A percentile compares a stretch with the other conserved stretches of the same genome.
Evolutionary conservation across 306 rosid species (phyloP).

Genomic region (Citrullus mucosospermus): DNA sequence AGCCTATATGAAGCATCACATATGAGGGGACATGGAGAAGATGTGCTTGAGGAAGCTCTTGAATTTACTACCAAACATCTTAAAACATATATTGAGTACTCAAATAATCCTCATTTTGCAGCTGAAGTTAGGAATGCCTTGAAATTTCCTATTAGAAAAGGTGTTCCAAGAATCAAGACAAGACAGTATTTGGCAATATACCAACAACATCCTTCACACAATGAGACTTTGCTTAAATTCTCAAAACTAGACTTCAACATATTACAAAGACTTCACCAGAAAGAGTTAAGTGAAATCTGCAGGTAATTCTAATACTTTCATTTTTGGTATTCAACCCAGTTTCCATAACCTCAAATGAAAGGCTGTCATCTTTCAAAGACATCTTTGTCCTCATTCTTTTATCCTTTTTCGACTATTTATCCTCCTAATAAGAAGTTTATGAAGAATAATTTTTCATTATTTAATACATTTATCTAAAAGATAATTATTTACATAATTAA

Average conservation of each 20-base stretch:
- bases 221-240: constrained; percentile 15
- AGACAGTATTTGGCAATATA: constrained; percentile 21
- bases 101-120: not conserved
- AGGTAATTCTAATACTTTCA: not conserved
- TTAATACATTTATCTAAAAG: no score
- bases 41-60: constrained; percentile 36
- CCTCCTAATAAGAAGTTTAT: no score
- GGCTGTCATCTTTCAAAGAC: no score
- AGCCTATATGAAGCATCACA: constrained; percentile 42
- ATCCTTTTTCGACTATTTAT: no score
- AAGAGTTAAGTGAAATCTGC: constrained; percentile 17
- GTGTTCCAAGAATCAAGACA: constrained; percentile 23
- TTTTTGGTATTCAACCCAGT: no score
- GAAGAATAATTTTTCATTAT: no score
- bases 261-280: constrained; percentile 25
- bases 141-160: constrained; percentile 16
- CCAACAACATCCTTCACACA: constrained; percentile 19
- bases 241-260: constrained; percentile 38
- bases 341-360: no score
- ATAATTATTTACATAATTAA: no score
- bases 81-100: not conserved
- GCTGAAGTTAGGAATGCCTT: constrained; percentile 13
- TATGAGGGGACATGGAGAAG: constrained; percentile 24
- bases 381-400: no score
- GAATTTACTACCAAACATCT: constrained; percentile 16